Conservation (phyloP, 148 eudicot species). For the Rhododendron simsii region DNA sequence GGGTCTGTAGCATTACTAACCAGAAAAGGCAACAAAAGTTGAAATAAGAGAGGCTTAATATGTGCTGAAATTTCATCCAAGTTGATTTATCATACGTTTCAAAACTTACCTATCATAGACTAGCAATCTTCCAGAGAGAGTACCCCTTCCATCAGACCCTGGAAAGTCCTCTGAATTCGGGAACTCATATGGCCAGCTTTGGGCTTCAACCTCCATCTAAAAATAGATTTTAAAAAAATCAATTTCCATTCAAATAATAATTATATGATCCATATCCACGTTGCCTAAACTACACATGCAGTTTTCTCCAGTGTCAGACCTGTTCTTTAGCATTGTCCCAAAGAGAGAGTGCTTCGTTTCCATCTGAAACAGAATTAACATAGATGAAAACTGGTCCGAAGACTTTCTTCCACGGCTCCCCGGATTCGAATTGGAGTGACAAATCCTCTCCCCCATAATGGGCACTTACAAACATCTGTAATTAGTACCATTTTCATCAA, state of each 20-base stretch:
- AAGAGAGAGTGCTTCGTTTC: slow-evolving; percentile 50
- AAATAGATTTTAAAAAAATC: not conserved
- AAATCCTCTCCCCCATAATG: slow-evolving; percentile 83
- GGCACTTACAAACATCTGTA: slow-evolving; percentile 74
- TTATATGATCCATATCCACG: not conserved
- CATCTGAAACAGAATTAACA: slow-evolving; percentile 47
- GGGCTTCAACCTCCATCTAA: slow-evolving; percentile 46
- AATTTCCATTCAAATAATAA: not conserved
- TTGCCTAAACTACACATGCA: not conserved
- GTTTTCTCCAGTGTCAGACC: slow-evolving; percentile 28
- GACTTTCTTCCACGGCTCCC: slow-evolving; percentile 86
- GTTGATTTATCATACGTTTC: not conserved
- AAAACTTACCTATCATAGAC: slow-evolving; percentile 51
- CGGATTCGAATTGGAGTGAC: slow-evolving; percentile 55
- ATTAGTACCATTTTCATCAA: not conserved
- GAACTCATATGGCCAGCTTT: slow-evolving; percentile 84
- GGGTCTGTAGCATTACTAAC: not conserved
- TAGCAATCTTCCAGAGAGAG: slow-evolving; percentile 55
- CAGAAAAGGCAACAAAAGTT: not conserved
- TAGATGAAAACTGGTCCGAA: slow-evolving; percentile 95
- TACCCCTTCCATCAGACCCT: slow-evolving; percentile 57
- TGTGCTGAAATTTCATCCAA: not conserved
- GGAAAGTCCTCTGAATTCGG: slow-evolving; percentile 78
- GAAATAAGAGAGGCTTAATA: not conserved
- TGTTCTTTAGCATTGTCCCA: slow-evolving; percentile 92